These are phyloP conservation scores for Saturnispora sanitii DNA, from an alignment of 805 yeast genomes.

Conservation along the genomic window DNA sequence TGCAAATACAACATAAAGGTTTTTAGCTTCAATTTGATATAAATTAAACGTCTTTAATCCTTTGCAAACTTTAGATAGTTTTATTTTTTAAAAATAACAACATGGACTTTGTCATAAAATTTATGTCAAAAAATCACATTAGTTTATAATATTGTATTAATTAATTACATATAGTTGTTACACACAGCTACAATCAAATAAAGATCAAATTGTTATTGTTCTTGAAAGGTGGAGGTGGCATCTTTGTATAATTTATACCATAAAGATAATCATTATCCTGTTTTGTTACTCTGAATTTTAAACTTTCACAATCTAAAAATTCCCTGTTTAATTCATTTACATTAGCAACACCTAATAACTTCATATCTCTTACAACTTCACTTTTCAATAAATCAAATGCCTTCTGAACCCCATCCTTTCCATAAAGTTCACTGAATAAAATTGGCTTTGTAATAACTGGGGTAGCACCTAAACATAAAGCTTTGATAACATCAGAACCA, in stretches of 20 bases:
- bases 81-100: no score
- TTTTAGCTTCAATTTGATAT: no score
- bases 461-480: constrained; percentile 35
- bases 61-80: no score
- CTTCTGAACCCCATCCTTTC: constrained; percentile 55
- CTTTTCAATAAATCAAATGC: constrained; percentile 37
- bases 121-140: background rate
- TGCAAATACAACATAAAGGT: no score
- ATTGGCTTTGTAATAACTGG: constrained; percentile 72
- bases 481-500: constrained; percentile 35
- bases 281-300: constrained; percentile 43
- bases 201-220: constrained; percentile 7
- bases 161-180: no score
- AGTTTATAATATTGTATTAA: no score
- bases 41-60: no score
- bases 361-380: constrained; percentile 52
- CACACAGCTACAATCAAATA: no score
- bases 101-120: no score
- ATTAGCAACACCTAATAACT: constrained; percentile 46
- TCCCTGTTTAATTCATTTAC: constrained; percentile 35
- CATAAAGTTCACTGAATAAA: constrained; percentile 68
- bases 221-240: constrained; percentile 26
- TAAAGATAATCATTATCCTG: constrained; percentile 52
- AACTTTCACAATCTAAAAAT: constrained; percentile 35
- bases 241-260: constrained; percentile 31